These are phyloP conservation scores for Phyllosticta paracitricarpa DNA, from an alignment of 2,329 filamentous ascomycete genomes.

Conservation along the genomic window DNA sequence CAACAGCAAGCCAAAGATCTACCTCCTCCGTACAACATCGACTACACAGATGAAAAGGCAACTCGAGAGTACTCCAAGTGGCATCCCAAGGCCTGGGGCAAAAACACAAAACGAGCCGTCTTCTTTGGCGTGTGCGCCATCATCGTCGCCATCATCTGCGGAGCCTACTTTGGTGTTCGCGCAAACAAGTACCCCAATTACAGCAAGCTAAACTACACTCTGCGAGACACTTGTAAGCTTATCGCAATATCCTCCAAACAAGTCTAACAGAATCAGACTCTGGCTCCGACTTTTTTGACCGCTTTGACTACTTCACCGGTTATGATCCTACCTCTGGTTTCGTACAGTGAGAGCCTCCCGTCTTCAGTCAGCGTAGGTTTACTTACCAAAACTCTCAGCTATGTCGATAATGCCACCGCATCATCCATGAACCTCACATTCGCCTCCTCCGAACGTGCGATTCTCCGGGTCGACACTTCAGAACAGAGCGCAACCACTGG, in stretches of 20 bases:
- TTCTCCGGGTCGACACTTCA: slow-evolving; percentile 27
- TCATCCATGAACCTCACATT: slow-evolving; percentile 1
- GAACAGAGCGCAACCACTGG: slow-evolving; percentile 15
- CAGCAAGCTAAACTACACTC: slow-evolving; percentile 7
- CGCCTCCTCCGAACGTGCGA: slow-evolving; percentile 1
- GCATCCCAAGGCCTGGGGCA: slow-evolving; percentile 9
- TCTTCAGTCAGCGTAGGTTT: not conserved
- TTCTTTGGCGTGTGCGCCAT: slow-evolving; percentile 48
- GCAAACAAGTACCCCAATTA: slow-evolving; percentile 6
- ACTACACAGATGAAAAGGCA: not conserved
- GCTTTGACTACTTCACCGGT: slow-evolving; percentile 22
- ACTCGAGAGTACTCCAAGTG: slow-evolving; percentile 1
- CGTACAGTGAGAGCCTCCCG: slow-evolving; percentile 16
- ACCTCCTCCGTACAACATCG: slow-evolving; percentile 1
- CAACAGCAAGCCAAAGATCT: slow-evolving; percentile 12
- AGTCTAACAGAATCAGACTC: slow-evolving; percentile 43
- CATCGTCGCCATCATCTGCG: slow-evolving; percentile 42
- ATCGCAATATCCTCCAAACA: slow-evolving; percentile 59
- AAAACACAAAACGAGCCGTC: slow-evolving; percentile 42
- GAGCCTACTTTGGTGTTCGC: slow-evolving; percentile 18
- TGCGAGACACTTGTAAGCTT: slow-evolving; percentile 44
- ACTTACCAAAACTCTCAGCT: slow-evolving; percentile 5
- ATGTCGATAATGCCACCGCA: slow-evolving; percentile 12
- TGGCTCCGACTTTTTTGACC: slow-evolving; percentile 23
- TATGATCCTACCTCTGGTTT: slow-evolving; percentile 21